Conservation (phyloP, 768 basidiomycete genomes). For the Zangia roseola region DNA sequence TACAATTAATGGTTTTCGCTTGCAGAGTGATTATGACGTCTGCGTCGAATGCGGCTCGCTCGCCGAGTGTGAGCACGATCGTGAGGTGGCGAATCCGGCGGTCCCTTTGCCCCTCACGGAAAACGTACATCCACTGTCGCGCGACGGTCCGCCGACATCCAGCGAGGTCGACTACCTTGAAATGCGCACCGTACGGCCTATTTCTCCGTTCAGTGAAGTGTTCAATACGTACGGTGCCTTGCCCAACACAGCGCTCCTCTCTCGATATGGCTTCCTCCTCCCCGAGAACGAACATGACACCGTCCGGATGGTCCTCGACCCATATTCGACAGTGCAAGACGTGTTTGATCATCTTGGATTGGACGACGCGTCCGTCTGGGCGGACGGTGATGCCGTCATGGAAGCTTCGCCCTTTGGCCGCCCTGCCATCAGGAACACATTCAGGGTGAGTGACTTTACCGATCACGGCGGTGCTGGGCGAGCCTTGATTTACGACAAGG, state of each 20-base stretch:
- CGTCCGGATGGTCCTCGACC: conserved; percentile 36
- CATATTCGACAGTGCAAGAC: conserved; percentile 13
- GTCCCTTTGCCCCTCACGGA: not conserved
- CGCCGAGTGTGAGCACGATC: conserved; percentile 66
- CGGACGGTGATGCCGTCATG: conserved; percentile 18
- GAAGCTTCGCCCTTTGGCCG: conserved; percentile 4
- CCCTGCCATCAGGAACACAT: conserved; percentile 24
- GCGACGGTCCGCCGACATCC: conserved; percentile 9
- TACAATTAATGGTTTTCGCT: conserved; percentile 11
- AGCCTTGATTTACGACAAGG: conserved; percentile 22
- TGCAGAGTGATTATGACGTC: conserved; percentile 70
- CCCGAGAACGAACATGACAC: conserved; percentile 69
- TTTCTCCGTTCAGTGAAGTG: conserved; percentile 53
- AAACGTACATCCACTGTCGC: conserved; percentile 11
- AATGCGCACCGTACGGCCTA: conserved; percentile 60
- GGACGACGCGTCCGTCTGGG: conserved; percentile 2
- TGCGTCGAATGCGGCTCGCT: conserved; percentile 72
- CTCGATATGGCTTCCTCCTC: conserved; percentile 72
- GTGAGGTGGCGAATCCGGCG: conserved; percentile 17
- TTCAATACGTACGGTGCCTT: conserved; percentile 80
- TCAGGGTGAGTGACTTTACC: conserved; percentile 22
- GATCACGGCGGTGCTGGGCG: conserved; percentile 24
- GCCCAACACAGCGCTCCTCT: conserved; percentile 63
- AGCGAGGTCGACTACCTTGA: conserved; percentile 48
- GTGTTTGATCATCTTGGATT: conserved; percentile 13